These are phyloP conservation scores for Schizonepeta tenuifolia DNA, from an alignment of 257 asterid species.

Conservation along the genomic window DNA sequence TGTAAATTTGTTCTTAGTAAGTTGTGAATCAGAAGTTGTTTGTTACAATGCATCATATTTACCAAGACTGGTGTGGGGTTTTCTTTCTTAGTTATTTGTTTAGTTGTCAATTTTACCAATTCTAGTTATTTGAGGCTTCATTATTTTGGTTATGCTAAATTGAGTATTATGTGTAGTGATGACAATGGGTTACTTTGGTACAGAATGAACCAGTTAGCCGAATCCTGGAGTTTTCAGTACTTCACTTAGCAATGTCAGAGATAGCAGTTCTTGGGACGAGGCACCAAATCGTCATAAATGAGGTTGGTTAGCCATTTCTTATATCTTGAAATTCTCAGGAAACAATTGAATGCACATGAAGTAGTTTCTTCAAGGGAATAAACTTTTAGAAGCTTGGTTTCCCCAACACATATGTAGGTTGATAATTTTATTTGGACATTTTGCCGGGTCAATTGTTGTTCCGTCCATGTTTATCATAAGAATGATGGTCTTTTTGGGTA, in stretches of 20 bases:
- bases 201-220: conserved; percentile 87
- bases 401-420: background rate
- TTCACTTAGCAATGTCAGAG: conserved; percentile 96
- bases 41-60: background rate
- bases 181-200: conserved; percentile 11
- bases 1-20: background rate
- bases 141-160: background rate
- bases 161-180: conserved; percentile 14
- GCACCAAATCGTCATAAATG: conserved; percentile 92
- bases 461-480: background rate
- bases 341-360: background rate
- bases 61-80: background rate
- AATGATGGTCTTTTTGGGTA: background rate
- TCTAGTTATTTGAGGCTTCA: background rate
- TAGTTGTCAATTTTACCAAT: background rate
- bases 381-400: background rate
- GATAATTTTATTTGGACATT: no score
- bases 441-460: background rate
- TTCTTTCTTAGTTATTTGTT: background rate
- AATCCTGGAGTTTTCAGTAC: conserved; percentile 85
- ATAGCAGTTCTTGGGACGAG: conserved; percentile 79
- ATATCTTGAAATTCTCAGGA: conserved; percentile 8
- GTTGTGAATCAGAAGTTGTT: background rate
- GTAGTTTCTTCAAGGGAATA: background rate
- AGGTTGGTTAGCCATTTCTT: conserved; percentile 51